Conservation (phyloP, 768 basidiomycete species). For the Lactarius pseudohatsudake region DNA sequence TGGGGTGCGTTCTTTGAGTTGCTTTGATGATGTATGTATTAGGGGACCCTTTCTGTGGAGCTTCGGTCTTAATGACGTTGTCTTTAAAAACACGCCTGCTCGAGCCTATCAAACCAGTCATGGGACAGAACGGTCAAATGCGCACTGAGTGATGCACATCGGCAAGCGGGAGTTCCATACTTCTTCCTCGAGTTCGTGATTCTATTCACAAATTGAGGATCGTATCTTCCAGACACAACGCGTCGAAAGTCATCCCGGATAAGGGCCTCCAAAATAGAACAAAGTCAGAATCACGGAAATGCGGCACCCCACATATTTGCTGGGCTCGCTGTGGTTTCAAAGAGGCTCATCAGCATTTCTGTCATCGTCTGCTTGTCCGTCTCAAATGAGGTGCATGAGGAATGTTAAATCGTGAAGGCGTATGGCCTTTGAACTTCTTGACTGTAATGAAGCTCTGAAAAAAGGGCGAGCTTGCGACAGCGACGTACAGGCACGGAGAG, state of each 20-base stretch:
- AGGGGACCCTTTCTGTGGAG: background rate
- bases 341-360: background rate
- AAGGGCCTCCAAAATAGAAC: background rate
- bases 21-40: background rate
- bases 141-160: background rate
- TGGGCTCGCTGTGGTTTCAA: background rate
- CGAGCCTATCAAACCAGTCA: background rate
- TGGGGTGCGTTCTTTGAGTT: background rate
- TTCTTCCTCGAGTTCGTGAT: background rate
- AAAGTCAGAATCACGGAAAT: background rate
- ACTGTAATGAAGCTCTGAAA: background rate
- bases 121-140: background rate
- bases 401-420: background rate
- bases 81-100: background rate
- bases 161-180: background rate
- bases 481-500: background rate
- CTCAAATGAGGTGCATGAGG: background rate
- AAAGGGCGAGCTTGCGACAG: background rate
- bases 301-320: background rate
- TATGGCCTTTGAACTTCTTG: background rate
- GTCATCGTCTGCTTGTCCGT: background rate
- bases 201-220: background rate
- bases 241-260: background rate
- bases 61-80: background rate
- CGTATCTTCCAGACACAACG: background rate